Percentiles rank a stretch among this genome's conserved stretches.
Conservation (phyloP, 768 basidiomycete genomes). For the Termitomyces sp. region DNA sequence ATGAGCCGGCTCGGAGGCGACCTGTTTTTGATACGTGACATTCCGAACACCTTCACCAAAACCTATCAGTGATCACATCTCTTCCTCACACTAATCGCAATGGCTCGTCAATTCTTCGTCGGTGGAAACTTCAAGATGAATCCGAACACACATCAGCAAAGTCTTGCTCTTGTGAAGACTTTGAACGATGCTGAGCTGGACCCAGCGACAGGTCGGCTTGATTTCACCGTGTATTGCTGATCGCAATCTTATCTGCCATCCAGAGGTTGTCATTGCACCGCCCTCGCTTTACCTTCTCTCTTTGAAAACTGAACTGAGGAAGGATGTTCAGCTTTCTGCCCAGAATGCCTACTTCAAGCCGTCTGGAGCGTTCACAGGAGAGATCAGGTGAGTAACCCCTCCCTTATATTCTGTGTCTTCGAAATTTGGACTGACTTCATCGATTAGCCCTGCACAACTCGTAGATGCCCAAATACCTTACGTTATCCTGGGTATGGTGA, state of each 20-base stretch:
- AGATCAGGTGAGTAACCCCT: slow-evolving; percentile 66
- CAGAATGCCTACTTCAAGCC: slow-evolving; percentile 88
- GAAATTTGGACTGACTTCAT: neutral
- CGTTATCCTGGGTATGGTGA: slow-evolving; percentile 75
- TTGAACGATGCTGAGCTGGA: slow-evolving; percentile 83
- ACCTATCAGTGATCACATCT: slow-evolving; percentile 6
- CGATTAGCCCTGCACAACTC: slow-evolving; percentile 71
- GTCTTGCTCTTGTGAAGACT: slow-evolving; percentile 56
- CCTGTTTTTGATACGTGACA: neutral
- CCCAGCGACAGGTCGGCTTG: slow-evolving; percentile 58
- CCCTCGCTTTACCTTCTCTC: slow-evolving; percentile 85
- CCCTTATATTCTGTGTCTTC: neutral
- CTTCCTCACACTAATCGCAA: slow-evolving; percentile 21
- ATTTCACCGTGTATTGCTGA: neutral
- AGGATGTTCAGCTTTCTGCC: slow-evolving; percentile 76
- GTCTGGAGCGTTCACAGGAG: slow-evolving; percentile 93
- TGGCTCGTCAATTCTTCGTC: slow-evolving; percentile 88
- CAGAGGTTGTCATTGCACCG: slow-evolving; percentile 93
- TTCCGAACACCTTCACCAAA: neutral
- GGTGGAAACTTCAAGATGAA: slow-evolving; percentile 99
- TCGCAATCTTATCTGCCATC: slow-evolving; percentile 14
- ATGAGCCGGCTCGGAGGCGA: neutral
- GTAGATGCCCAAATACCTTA: slow-evolving; percentile 83
- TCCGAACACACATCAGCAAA: slow-evolving; percentile 60
- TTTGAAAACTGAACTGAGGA: slow-evolving; percentile 54